Percentiles rank a stretch among this genome's conserved stretches.
These are phyloP conservation scores for Tuber aestivum DNA, from an alignment of 495 filamentous ascomycete species.

Conservation along the genomic window DNA sequence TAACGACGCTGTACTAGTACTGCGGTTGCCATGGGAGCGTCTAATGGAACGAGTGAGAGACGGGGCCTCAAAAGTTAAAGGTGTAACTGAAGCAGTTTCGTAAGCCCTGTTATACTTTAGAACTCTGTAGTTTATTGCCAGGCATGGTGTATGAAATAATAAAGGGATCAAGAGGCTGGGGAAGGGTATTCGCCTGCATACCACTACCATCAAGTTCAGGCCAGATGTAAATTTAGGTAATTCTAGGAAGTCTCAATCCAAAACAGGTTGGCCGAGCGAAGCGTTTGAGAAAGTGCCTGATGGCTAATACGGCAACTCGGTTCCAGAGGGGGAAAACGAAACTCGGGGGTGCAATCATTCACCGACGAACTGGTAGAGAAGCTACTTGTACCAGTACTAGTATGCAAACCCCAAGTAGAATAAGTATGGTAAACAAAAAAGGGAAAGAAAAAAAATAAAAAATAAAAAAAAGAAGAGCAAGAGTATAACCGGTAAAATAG, in stretches of 20 bases:
- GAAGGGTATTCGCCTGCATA: background rate
- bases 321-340: background rate
- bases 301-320: background rate
- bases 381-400: background rate
- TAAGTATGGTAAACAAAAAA: background rate
- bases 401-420: background rate
- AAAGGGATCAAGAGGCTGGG: background rate
- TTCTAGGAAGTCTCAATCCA: background rate
- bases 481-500: background rate
- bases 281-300: background rate
- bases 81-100: constrained; percentile 4
- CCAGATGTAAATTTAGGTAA: background rate
- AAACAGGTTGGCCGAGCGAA: background rate
- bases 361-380: background rate
- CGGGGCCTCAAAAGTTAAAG: background rate
- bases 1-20: background rate
- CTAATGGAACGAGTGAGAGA: background rate
- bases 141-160: background rate
- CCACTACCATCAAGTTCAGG: background rate
- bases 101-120: background rate
- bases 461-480: background rate
- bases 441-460: background rate
- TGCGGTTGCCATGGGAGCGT: background rate
- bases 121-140: background rate
- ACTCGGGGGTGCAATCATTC: constrained; percentile 1